These are phyloP conservation scores for Venturia carpophila DNA, from an alignment of 2,329 filamentous ascomycete genomes.

Conservation along the genomic window DNA sequence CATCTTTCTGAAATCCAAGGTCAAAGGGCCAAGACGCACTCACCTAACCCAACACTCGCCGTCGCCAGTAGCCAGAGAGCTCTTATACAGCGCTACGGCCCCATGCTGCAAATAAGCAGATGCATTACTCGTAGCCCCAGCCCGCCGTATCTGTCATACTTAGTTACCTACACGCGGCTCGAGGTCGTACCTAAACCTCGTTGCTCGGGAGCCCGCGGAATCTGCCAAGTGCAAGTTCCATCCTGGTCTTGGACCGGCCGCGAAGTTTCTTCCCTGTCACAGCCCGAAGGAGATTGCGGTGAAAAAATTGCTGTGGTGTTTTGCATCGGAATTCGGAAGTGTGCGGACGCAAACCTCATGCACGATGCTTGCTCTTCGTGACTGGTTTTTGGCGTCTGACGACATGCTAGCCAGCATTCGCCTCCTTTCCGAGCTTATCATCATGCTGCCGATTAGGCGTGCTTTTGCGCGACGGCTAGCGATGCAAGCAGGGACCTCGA, in stretches of 20 bases:
- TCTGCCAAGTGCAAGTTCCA: background rate
- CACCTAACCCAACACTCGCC: conserved; percentile 8
- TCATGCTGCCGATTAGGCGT: conserved; percentile 8
- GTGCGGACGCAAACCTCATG: background rate
- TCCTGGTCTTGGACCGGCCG: background rate
- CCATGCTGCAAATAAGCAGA: conserved; percentile 1
- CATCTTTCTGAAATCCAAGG: background rate
- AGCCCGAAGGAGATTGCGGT: background rate
- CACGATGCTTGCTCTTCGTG: conserved; percentile 9
- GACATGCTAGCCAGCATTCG: background rate
- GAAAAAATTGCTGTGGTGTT: background rate
- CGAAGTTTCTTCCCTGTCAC: background rate
- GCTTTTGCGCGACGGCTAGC: background rate
- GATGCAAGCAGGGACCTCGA: conserved; percentile 4
- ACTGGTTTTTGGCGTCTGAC: background rate
- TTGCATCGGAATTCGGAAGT: background rate
- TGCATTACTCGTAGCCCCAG: background rate
- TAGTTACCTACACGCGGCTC: background rate
- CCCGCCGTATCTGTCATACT: no score
- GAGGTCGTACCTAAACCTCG: background rate
- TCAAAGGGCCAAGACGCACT: background rate
- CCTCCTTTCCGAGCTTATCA: background rate
- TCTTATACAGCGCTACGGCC: background rate
- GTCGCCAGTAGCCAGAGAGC: background rate
- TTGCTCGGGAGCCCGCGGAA: background rate